Evolutionary conservation across 805 yeast genomes (phyloP).

Genomic region (Zygosaccharomyces pseudorouxii): DNA sequence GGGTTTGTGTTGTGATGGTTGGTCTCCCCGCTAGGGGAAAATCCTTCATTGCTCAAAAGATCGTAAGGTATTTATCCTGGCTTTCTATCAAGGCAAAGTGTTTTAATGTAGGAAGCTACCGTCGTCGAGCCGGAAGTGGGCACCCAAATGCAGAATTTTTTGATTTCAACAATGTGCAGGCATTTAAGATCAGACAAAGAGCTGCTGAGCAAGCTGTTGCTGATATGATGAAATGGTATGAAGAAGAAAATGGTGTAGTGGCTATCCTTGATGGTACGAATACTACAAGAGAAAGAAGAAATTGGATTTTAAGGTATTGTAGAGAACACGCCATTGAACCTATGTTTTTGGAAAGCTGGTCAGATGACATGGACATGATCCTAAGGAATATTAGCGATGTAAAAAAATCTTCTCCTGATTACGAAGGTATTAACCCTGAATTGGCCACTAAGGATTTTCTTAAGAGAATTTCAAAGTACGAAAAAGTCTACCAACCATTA

Average conservation of each 20-base stretch:
- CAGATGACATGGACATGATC: slow-evolving; percentile 76
- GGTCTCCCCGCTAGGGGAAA: slow-evolving; percentile 92
- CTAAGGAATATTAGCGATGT: slow-evolving; percentile 80
- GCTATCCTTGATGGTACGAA: slow-evolving; percentile 94
- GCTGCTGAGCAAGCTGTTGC: slow-evolving; percentile 69
- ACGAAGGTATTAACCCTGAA: slow-evolving; percentile 61
- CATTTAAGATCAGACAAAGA: slow-evolving; percentile 54
- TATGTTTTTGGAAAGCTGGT: slow-evolving; percentile 87
- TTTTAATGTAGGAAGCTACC: slow-evolving; percentile 83
- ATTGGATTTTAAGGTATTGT: slow-evolving; percentile 55
- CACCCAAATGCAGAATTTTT: slow-evolving; percentile 70
- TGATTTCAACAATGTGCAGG: slow-evolving; percentile 60
- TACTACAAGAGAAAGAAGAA: slow-evolving; percentile 69
- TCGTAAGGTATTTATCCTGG: slow-evolving; percentile 91
- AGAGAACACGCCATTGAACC: slow-evolving; percentile 72
- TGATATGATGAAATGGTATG: slow-evolving; percentile 86
- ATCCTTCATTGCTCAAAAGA: slow-evolving; percentile 88
- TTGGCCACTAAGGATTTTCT: slow-evolving; percentile 68
- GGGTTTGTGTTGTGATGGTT: slow-evolving; percentile 84
- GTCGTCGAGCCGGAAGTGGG: slow-evolving; percentile 55
- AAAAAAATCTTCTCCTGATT: slow-evolving; percentile 82
- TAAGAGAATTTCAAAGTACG: slow-evolving; percentile 69
- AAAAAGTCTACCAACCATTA: slow-evolving; percentile 72
- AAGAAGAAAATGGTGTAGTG: slow-evolving; percentile 74
- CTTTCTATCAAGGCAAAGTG: slow-evolving; percentile 78